Evolutionary conservation across 345 rosid species (phyloP).

Genomic region (Zanthoxylum bungeanum): DNA sequence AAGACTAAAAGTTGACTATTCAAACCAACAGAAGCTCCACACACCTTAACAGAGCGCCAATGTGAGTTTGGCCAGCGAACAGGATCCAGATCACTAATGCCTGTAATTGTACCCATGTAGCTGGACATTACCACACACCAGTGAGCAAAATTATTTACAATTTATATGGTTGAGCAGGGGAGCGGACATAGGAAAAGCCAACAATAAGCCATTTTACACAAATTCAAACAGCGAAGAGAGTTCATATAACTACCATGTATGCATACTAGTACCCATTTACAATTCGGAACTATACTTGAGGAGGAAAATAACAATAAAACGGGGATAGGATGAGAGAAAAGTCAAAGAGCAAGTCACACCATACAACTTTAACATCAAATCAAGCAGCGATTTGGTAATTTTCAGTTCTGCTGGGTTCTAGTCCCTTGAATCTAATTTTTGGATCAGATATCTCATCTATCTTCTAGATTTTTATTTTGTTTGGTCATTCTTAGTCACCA

Average conservation of each 20-base stretch:
- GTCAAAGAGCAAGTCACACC: not conserved
- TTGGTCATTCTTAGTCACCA: not conserved
- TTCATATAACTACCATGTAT: not conserved
- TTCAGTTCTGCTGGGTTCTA: not conserved
- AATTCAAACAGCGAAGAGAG: not conserved
- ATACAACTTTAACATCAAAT: not conserved
- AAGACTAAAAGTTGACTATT: not conserved
- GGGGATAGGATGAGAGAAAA: not conserved
- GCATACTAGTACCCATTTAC: not conserved
- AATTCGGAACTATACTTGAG: too few relatives aligned
- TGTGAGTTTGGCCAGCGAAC: slow-evolving; percentile 72
- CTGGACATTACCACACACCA: slow-evolving; percentile 27
- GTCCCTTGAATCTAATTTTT: not conserved
- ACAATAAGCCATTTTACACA: not conserved
- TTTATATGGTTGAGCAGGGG: not conserved
- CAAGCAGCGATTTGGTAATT: not conserved
- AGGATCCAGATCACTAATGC: slow-evolving; percentile 66
- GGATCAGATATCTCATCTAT: not conserved
- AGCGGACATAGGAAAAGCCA: not conserved
- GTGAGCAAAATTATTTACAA: not conserved
- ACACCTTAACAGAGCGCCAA: slow-evolving; percentile 71
- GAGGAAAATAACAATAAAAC: not conserved
- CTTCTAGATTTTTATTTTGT: not conserved
- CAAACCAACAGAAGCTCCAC: not conserved
- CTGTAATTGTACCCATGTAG: slow-evolving; percentile 74